Evolutionary conservation across 2,329 filamentous ascomycete species (phyloP).

Genomic region (Drechslerella stenobrocha): DNA sequence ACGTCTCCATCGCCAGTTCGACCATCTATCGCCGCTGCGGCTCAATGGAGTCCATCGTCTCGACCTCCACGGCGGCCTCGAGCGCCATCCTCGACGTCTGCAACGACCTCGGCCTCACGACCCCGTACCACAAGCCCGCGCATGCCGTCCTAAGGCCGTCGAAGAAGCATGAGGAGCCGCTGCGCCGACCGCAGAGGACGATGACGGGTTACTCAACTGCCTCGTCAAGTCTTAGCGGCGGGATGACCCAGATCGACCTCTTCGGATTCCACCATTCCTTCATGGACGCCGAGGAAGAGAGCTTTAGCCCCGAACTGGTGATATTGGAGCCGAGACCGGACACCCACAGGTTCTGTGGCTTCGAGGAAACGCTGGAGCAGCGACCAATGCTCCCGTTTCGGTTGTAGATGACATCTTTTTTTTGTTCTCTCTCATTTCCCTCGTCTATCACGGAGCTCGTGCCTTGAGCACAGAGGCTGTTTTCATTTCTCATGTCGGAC

Average conservation of each 20-base stretch:
- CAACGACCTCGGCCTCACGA: conserved; percentile 47
- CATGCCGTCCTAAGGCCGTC: conserved; percentile 10
- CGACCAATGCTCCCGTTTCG: conserved; percentile 42
- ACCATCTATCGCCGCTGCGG: conserved; percentile 41
- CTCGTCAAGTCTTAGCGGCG: conserved; percentile 28
- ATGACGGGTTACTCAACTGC: conserved; percentile 26
- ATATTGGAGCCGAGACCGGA: conserved; percentile 45
- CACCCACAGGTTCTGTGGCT: conserved; percentile 35
- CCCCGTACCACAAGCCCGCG: conserved; percentile 36
- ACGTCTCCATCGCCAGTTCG: conserved; percentile 43
- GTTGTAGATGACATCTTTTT: conserved; percentile 23
- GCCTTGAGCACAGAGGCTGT: not conserved
- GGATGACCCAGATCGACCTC: conserved; percentile 30
- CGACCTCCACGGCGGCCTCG: conserved; percentile 42
- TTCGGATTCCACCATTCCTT: conserved; percentile 39
- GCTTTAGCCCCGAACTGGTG: conserved; percentile 36
- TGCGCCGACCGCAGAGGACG: conserved; percentile 20
- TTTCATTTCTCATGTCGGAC: not conserved
- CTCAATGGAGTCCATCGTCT: conserved; percentile 43
- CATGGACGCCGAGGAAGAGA: conserved; percentile 30
- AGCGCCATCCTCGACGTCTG: conserved; percentile 36
- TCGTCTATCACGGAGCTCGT: conserved; percentile 16
- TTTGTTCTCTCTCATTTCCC: too few relatives aligned
- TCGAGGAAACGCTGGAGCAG: conserved; percentile 45
- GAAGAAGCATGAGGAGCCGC: conserved; percentile 10